Base-by-base conservation (phyloP, 2,329 filamentous ascomycete genomes). In the Microdochium bolleyi region DNA sequence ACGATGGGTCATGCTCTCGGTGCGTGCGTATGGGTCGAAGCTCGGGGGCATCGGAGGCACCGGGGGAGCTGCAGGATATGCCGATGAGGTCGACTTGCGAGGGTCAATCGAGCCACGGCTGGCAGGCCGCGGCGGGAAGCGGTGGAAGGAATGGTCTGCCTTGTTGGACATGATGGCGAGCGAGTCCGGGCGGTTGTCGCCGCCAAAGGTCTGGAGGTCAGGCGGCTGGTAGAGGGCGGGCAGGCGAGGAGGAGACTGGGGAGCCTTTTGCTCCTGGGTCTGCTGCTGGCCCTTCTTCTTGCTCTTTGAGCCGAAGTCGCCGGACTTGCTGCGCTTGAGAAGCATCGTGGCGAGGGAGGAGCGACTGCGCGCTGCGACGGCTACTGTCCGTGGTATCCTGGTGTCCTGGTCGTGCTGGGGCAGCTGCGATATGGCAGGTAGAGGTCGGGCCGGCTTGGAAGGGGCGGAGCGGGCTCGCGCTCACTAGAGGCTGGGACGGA, bases 1-100 rank as follows among this genome's bases (percentile, higher is more conserved):
- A 61, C 94, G 90, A 71, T 97, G 87, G 61, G 92, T 92, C 89
- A 97, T 96, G 78, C 92, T 96, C 75, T 95, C 89, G 34, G 88
- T 86, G 57, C 89, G 82, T 48, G 87, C 84, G 65, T 94, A 94
- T 14, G 89, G 87, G 62, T 95, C 90, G 57, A 81, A 78, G 54
- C 79, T 79, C 66, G 74, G 79, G 49, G 82, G 82, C 51, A 86
- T 73, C 1, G 84, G 82, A 49, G 83, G 82, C 52, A 86, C 74
- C 3, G 84, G 82, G 51, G 82, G 82, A n/a, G n/a, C n/a, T 48
- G 79, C 69, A 46, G 82, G 77, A 49, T 75, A 62, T 30, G 67
- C 68, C 56, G 66, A 70, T 60, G 70, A 67, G 59, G 69, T 62
- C 48, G 72, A 72, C 51, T 68, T 67, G 51, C 69, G 64, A n/a